These are phyloP conservation scores for Populus davidiana DNA, from an alignment of 345 rosid species.

Conservation along the genomic window DNA sequence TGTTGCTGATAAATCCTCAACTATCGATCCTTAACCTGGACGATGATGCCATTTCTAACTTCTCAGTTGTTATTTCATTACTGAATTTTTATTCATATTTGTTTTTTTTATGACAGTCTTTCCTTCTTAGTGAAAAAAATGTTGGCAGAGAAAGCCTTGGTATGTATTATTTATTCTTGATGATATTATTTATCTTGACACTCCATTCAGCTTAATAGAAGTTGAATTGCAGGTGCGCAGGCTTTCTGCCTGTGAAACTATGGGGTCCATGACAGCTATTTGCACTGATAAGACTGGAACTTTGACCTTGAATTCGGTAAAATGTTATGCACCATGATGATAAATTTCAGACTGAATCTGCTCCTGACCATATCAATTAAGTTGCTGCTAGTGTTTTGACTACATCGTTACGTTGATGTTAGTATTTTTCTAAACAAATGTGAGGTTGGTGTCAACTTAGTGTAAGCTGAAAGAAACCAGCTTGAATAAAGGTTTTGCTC, in stretches of 20 bases:
- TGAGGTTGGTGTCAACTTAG: no score
- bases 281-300: conserved; percentile 99
- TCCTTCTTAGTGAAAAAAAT: conserved; percentile 98
- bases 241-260: conserved; percentile 99
- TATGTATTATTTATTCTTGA: conserved; percentile 30
- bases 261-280: conserved; percentile 99
- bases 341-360: no score
- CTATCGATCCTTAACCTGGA: not conserved
- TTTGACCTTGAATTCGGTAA: conserved; percentile 82
- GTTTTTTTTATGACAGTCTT: conserved; percentile 42
- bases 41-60: not conserved
- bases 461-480: no score
- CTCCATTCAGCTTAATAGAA: conserved; percentile 1
- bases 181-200: not conserved
- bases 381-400: no score
- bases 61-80: not conserved
- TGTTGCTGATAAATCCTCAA: not conserved
- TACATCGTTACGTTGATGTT: no score
- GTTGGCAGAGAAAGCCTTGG: conserved; percentile 99
- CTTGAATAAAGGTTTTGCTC: no score
- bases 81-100: not conserved
- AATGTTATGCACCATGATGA: not conserved
- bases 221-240: conserved; percentile 72
- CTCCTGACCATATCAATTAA: no score
- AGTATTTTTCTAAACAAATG: no score